phyloP scores from a whole-genome alignment of 1,284 basidiomycete genomes.

The Trametes polyzona region DNA sequence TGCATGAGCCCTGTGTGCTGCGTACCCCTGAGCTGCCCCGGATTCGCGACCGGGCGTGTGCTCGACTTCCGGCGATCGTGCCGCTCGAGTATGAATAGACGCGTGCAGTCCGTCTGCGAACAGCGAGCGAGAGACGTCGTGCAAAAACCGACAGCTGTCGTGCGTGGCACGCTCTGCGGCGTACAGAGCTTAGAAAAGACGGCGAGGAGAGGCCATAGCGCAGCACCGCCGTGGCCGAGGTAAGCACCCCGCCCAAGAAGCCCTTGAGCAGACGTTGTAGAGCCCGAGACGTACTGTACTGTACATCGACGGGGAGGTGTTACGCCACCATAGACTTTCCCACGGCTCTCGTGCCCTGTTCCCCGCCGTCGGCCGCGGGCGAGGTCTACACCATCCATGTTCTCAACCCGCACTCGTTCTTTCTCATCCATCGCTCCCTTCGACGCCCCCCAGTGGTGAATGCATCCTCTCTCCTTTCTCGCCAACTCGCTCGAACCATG shows the following conservation, averaged over 20 bases:
- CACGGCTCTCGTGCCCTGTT: constrained; percentile 1
- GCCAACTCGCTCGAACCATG: constrained; percentile 18
- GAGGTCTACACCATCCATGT: not conserved
- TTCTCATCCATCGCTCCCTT: constrained; percentile 21
- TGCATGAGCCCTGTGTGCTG: not conserved
- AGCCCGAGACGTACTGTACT: too few species aligned
- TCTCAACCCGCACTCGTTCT: constrained; percentile 12
- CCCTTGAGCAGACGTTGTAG: not conserved
- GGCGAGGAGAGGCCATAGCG: not conserved
- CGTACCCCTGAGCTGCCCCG: constrained; percentile 7
- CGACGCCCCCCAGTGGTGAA: constrained; percentile 19
- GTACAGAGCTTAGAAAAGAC: constrained; percentile 10
- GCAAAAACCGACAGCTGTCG: constrained; percentile 3
- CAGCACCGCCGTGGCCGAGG: not conserved
- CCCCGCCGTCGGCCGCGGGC: constrained; percentile 1
- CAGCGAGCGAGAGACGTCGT: constrained; percentile 6
- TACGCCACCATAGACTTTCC: constrained; percentile 15
- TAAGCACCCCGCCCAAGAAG: too few species aligned
- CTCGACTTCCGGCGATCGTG: constrained; percentile 5
- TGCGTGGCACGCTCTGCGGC: constrained; percentile 1
- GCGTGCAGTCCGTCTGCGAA: constrained; percentile 4
- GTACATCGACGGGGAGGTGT: too few species aligned
- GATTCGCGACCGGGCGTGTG: not conserved
- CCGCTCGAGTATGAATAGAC: constrained; percentile 9
- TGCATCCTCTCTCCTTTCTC: constrained; percentile 23